phyloP scores from a whole-genome alignment of 805 yeast species.

The Phaffomyces opuntiae region DNA sequence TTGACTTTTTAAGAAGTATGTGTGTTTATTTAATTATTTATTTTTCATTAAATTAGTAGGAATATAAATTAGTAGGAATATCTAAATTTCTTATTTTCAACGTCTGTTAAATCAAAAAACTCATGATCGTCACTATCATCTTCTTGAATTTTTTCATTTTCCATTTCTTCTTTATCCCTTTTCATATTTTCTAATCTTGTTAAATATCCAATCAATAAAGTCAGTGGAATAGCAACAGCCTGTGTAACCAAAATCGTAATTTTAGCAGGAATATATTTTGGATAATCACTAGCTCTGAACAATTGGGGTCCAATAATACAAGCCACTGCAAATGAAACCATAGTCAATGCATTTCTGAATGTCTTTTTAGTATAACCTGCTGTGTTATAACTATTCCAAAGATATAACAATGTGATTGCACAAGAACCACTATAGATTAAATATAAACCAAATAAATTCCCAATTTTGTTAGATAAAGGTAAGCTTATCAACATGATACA shows the following conservation, averaged over 20 bases:
- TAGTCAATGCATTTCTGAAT: conserved; percentile 41
- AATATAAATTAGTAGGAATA: conserved; percentile 2
- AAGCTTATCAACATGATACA: conserved; percentile 36
- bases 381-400: conserved; percentile 52
- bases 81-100: conserved; percentile 8
- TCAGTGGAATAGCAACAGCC: conserved; percentile 35
- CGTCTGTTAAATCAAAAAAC: conserved; percentile 9
- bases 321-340: conserved; percentile 48
- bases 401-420: conserved; percentile 46
- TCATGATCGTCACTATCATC: conserved; percentile 2
- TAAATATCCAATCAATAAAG: conserved; percentile 33
- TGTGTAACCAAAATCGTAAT: conserved; percentile 47
- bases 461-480: conserved; percentile 30
- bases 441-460: conserved; percentile 41
- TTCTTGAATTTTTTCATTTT: background rate
- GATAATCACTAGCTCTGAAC: conserved; percentile 41
- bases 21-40: background rate
- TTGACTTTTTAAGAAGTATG: conserved; percentile 41
- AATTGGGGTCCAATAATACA: conserved; percentile 58
- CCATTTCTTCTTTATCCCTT: conserved; percentile 29
- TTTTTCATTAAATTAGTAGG: background rate
- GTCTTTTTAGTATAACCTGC: conserved; percentile 54
- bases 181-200: conserved; percentile 39
- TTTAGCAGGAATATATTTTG: conserved; percentile 50
- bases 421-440: conserved; percentile 45